Evolutionary conservation across 164 flowering plant genomes (phyloP).

Genomic region (Euptelea pleiosperma): DNA sequence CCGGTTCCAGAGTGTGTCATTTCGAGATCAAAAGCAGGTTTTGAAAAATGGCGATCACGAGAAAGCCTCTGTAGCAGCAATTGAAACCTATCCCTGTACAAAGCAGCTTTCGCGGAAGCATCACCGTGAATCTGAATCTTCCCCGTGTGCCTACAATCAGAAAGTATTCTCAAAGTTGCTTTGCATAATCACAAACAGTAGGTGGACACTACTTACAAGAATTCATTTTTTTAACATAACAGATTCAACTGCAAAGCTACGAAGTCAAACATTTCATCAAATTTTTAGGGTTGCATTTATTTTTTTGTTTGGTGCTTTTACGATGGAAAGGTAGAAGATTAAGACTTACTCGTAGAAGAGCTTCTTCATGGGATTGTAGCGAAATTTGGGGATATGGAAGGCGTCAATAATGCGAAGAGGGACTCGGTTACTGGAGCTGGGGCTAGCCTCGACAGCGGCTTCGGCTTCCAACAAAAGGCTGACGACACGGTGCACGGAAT

Average conservation of each 20-base stretch:
- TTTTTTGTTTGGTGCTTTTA: too few relatives aligned
- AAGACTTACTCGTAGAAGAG: constrained; percentile 62
- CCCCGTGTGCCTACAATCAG: constrained; percentile 50
- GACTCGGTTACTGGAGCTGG: constrained; percentile 24
- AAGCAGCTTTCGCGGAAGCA: constrained; percentile 68
- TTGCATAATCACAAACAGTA: not conserved
- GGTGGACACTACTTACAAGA: too few relatives aligned
- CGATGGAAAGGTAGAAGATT: not conserved
- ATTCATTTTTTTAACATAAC: too few relatives aligned
- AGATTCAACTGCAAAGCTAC: too few relatives aligned
- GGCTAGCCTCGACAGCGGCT: constrained; percentile 43
- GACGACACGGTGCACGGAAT: constrained; percentile 55
- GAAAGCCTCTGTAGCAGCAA: constrained; percentile 79
- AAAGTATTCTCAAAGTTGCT: too few relatives aligned
- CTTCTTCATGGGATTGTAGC: constrained; percentile 72
- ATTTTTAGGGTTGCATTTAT: too few relatives aligned
- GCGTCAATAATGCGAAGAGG: constrained; percentile 64
- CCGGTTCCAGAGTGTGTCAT: constrained; percentile 49
- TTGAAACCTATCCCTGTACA: constrained; percentile 83
- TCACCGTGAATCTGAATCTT: constrained; percentile 79
- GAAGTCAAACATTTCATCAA: too few relatives aligned
- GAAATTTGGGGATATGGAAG: constrained; percentile 65
- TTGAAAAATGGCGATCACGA: constrained; percentile 74
- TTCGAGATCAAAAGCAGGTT: constrained; percentile 71
- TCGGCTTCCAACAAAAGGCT: constrained; percentile 55